These are phyloP conservation scores for Aspergillus ellipticus DNA, from an alignment of 495 filamentous ascomycete species.

Conservation along the genomic window DNA sequence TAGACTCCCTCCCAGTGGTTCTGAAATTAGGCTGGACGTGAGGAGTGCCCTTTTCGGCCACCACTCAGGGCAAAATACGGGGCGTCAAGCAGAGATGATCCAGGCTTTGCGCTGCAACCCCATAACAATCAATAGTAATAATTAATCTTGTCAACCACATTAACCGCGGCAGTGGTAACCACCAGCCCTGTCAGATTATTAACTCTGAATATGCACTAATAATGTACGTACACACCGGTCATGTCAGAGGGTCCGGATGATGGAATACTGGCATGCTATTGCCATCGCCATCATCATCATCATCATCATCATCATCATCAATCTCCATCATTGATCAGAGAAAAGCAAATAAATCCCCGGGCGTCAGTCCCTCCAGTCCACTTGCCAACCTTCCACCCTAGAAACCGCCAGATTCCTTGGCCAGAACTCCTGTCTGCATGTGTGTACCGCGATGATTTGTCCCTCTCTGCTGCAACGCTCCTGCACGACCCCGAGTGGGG, in stretches of 20 bases:
- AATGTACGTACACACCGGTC: neutral
- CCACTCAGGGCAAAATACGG: conserved; percentile 4
- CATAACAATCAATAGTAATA: neutral
- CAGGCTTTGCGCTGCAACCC: neutral
- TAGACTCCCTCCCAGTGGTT: conserved; percentile 10
- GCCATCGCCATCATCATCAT: neutral
- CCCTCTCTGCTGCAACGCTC: conserved; percentile 23
- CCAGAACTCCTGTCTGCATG: conserved; percentile 15
- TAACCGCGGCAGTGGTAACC: neutral
- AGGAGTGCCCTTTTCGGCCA: conserved; percentile 7
- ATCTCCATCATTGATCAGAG: neutral
- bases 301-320: neutral
- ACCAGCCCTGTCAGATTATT: neutral
- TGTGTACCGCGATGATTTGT: conserved; percentile 43
- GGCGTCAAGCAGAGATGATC: conserved; percentile 2
- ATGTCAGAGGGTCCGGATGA: neutral
- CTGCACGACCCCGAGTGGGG: conserved; percentile 17
- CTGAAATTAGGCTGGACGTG: conserved; percentile 14
- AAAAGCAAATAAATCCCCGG: conserved; percentile 1
- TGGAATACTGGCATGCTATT: neutral
- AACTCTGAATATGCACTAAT: too few species aligned
- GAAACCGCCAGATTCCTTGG: conserved; percentile 4
- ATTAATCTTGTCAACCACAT: neutral
- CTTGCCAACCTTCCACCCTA: conserved; percentile 3
- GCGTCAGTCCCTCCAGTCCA: conserved; percentile 5